Conservation (phyloP, 352 stramenopile genomes). For the Albugo candida region DNA sequence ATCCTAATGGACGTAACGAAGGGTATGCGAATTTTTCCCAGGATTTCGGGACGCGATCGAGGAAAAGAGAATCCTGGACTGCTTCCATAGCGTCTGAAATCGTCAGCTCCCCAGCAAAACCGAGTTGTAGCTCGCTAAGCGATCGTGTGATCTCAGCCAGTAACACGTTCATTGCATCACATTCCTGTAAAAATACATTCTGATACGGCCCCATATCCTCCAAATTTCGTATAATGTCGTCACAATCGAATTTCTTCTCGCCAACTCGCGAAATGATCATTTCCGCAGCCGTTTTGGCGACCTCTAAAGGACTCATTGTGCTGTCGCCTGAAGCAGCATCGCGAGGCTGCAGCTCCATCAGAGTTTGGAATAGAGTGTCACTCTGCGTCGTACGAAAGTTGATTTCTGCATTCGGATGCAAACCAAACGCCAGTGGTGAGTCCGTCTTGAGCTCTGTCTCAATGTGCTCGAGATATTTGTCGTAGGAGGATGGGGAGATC, state of each 20-base stretch:
- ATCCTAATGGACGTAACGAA: slow-evolving; percentile 75
- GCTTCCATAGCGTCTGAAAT: slow-evolving; percentile 96
- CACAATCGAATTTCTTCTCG: slow-evolving; percentile 95
- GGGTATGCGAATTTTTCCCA: slow-evolving; percentile 94
- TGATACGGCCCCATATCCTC: slow-evolving; percentile 91
- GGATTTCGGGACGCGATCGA: slow-evolving; percentile 81
- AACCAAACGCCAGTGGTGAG: slow-evolving; percentile 92
- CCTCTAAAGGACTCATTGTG: slow-evolving; percentile 80
- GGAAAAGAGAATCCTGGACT: slow-evolving; percentile 86
- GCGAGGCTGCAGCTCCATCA: slow-evolving; percentile 91
- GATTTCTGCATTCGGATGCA: slow-evolving; percentile 97
- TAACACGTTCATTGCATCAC: slow-evolving; percentile 93
- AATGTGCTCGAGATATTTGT: slow-evolving; percentile 96
- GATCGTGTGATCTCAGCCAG: slow-evolving; percentile 90
- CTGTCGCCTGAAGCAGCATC: slow-evolving; percentile 75
- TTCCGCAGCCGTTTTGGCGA: slow-evolving; percentile 78
- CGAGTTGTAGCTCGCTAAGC: slow-evolving; percentile 91
- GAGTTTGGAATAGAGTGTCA: slow-evolving; percentile 87
- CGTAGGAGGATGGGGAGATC: slow-evolving; percentile 89
- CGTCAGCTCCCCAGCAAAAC: slow-evolving; percentile 92
- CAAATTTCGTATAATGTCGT: slow-evolving; percentile 85
- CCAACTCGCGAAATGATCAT: slow-evolving; percentile 89
- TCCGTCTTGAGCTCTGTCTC: slow-evolving; percentile 91
- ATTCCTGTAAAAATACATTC: slow-evolving; percentile 97
- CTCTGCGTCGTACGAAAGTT: slow-evolving; percentile 95